A percentile compares a stretch with the other conserved stretches of the same genome.
Conservation (phyloP, 2,329 filamentous ascomycete genomes). For the Paraphaeosphaeria minitans region DNA sequence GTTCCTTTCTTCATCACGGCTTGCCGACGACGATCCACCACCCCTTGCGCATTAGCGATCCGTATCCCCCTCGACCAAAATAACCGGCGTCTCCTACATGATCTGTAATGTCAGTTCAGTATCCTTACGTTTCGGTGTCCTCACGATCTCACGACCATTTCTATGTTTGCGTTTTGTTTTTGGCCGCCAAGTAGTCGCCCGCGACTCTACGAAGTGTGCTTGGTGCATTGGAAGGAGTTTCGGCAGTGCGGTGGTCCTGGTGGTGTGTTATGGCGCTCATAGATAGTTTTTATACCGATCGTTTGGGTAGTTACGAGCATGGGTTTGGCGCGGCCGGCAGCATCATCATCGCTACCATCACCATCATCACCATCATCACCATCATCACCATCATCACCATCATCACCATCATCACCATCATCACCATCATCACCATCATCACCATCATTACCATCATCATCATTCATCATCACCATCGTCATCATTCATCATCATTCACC, state of each 20-base stretch:
- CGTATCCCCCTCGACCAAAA: slow-evolving; percentile 8
- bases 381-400: neutral
- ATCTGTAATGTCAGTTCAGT: slow-evolving; percentile 19
- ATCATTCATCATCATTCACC: neutral
- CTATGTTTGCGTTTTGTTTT: slow-evolving; percentile 7
- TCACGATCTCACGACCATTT: slow-evolving; percentile 32
- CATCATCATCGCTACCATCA: neutral
- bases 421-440: neutral
- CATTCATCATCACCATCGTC: no score
- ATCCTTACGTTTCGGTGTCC: slow-evolving; percentile 18
- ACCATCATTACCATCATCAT: neutral
- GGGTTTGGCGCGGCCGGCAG: neutral
- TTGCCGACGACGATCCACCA: neutral
- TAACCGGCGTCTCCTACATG: slow-evolving; percentile 9
- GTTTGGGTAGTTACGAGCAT: neutral
- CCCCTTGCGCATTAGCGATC: slow-evolving; percentile 15
- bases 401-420: neutral
- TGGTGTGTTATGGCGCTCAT: neutral
- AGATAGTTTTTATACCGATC: neutral
- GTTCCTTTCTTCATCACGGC: slow-evolving; percentile 9
- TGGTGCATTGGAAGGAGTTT: slow-evolving; percentile 28
- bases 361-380: neutral
- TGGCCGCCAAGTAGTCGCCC: slow-evolving; percentile 14
- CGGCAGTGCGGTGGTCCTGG: neutral
- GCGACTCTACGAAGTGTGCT: slow-evolving; percentile 15